These are phyloP conservation scores for Ustilago trichophora DNA, from an alignment of 1,284 basidiomycete genomes.

Conservation along the genomic window DNA sequence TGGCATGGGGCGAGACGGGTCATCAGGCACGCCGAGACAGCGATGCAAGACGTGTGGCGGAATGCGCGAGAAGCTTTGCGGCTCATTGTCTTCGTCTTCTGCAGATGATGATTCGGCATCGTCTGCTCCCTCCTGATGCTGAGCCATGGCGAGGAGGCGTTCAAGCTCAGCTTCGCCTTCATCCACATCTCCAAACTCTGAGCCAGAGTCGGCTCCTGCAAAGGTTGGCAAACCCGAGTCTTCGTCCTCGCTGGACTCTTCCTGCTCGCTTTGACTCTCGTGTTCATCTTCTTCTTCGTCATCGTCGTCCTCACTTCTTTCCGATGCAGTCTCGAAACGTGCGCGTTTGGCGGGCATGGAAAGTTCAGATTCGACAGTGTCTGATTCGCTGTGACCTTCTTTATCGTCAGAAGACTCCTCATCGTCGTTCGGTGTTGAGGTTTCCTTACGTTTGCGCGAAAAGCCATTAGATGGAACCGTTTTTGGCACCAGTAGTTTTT, in stretches of 20 bases:
- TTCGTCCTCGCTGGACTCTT: slow-evolving; percentile 13
- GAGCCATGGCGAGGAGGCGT: slow-evolving; percentile 19
- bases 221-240: slow-evolving; percentile 12
- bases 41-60: slow-evolving; percentile 51
- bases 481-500: neutral
- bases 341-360: slow-evolving; percentile 17
- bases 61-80: slow-evolving; percentile 61
- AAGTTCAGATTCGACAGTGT: slow-evolving; percentile 11
- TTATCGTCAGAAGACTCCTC: slow-evolving; percentile 2
- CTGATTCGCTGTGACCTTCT: slow-evolving; percentile 8
- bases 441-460: slow-evolving; percentile 20
- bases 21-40: slow-evolving; percentile 44
- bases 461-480: slow-evolving; percentile 5
- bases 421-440: neutral
- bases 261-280: neutral
- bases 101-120: slow-evolving; percentile 5
- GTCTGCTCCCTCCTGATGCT: neutral
- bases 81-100: slow-evolving; percentile 48
- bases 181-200: slow-evolving; percentile 46
- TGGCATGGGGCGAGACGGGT: slow-evolving; percentile 12
- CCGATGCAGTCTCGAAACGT: neutral
- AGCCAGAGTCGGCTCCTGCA: slow-evolving; percentile 32
- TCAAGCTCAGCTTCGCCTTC: slow-evolving; percentile 53
- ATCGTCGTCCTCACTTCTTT: neutral
- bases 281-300: neutral